Evolutionary conservation across 2,329 filamentous ascomycete species (phyloP), one percentile per base, ranked within the genome.

Genomic region (Hypoxylon sp.): DNA sequence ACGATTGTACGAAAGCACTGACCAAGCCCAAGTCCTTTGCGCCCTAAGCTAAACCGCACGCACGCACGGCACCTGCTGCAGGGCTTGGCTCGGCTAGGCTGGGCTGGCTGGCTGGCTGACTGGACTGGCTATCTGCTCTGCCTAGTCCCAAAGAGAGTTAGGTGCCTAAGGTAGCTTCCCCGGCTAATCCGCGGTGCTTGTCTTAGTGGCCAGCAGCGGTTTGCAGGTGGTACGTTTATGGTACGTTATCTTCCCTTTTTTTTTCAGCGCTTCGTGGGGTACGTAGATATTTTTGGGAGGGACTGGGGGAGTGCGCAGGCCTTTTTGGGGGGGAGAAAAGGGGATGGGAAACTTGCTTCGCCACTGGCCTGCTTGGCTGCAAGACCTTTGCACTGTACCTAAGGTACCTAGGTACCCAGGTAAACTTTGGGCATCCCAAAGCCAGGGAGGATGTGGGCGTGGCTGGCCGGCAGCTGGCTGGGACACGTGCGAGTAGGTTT

Each of bases 201-300:
- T 10, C 18, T 35, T 18, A 33, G 31, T 33, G 31, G n/a, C 17
- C 31, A 18, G 11, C 21, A 55, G 31, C n/a, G n/a, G n/a, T n/a
- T n/a, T n/a, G n/a, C n/a, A n/a, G n/a, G n/a, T 61, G 61, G 61
- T 56, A 58, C 50, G 61, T 63, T 63, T 24, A 42, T 63, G 58
- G 60, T 61, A 58, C 50, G 60, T 58, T 63, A n/a, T n/a, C n/a
- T n/a, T n/a, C n/a, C n/a, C 53, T 61, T 58, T 13, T 42, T 2
- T 57, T 55, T 53, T 50, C 33, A 49, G 46, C 23, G 35, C 17
- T 38, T 27, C 48, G 48, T 35, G 27, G 48, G 55, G 46, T 48
- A 27, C 13, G 17, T 45, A 24, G 46, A 40, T 46, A 46, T 27
- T 31, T 55, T 55, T 47, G 35, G 57, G 47, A 38, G 13, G 47